Evolutionary conservation across 768 basidiomycete species (phyloP), one percentile per base, ranked within the genome.

Genomic region (Lactarius psammicola): DNA sequence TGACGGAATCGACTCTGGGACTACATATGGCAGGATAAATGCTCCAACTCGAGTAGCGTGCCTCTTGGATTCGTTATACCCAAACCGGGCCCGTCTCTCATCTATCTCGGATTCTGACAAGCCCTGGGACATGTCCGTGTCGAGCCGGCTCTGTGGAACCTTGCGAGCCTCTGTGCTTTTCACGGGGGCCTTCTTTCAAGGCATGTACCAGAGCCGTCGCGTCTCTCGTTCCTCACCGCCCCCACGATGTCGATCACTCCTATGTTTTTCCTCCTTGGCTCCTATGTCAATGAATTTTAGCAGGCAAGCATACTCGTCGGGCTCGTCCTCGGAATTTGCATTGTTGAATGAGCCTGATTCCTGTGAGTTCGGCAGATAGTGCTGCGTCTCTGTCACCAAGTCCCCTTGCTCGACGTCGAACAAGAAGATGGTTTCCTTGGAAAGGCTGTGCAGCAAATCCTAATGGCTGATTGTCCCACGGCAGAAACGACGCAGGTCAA

Each of bases 31-130:
- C 44, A 49, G 33, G 26, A 55, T 51, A 17, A 31, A 26, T 26
- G 23, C 31, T 46, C 34, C 46, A 11, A 10, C 26, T 51, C 11
- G 34, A 31, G 36, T 40, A 4, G 3, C 53, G 53, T 44, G 78
- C 77, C 78, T 78, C 64, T 76, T 71, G 17, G 81, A 75, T 71
- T 82, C 81, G 69, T 81, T 82, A 63, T 70, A 81, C 4, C 81
- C 81, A 56, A 74, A 75, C 13, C 70, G 63, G 58, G 72, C 67
- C 34, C 80, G 72, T 34, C 81, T 73, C 23, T 69, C 65, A 2
- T 73, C 71, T 30, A 78, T 69, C 33, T 80, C 80, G 51, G 64
- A 59, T 31, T 75, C 72, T 18, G 71, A 65, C 26, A 82, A 71
- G 42, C 81, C 81, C 63, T 77, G 70, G 7, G 61, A 57, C 68